Percentiles rank a stretch among this genome's conserved stretches.
phyloP scores from a whole-genome alignment of 176 grass and related monocot species.

The Avena eriantha region DNA sequence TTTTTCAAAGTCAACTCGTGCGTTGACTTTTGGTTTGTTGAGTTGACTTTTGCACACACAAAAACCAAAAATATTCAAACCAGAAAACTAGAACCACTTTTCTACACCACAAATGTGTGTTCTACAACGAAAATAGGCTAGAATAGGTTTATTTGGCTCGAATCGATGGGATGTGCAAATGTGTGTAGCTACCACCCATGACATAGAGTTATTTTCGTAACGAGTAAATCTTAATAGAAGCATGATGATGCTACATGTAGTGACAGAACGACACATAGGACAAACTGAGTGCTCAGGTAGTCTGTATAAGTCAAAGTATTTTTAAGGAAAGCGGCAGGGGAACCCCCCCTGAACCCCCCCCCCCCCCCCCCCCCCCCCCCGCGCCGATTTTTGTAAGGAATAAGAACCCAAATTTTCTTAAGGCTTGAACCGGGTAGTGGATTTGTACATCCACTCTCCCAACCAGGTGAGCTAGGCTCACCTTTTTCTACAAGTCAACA shows the following conservation, averaged over 20 bases:
- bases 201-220: background rate
- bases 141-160: too few relatives aligned
- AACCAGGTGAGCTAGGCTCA: background rate
- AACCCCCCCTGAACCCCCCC: too few relatives aligned
- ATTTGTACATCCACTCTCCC: background rate
- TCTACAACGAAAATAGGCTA: too few relatives aligned
- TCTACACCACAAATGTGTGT: too few relatives aligned
- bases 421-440: background rate
- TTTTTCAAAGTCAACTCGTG: too few relatives aligned
- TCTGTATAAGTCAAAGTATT: background rate
- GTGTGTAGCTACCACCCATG: too few relatives aligned
- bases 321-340: background rate
- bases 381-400: background rate
- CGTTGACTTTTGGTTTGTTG: too few relatives aligned
- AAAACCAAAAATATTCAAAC: too few relatives aligned
- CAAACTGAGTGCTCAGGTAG: constrained; percentile 9
- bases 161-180: too few relatives aligned
- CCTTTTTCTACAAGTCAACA: background rate
- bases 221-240: constrained; percentile 20
- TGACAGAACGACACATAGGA: background rate
- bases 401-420: background rate
- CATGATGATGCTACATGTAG: constrained; percentile 19
- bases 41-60: too few relatives aligned
- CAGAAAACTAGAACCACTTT: too few relatives aligned
- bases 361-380: background rate